Evolutionary conservation across 1,139 yeast genomes (phyloP), one percentile per base, ranked within the genome.

Genomic region (Scheffersomyces titani): DNA sequence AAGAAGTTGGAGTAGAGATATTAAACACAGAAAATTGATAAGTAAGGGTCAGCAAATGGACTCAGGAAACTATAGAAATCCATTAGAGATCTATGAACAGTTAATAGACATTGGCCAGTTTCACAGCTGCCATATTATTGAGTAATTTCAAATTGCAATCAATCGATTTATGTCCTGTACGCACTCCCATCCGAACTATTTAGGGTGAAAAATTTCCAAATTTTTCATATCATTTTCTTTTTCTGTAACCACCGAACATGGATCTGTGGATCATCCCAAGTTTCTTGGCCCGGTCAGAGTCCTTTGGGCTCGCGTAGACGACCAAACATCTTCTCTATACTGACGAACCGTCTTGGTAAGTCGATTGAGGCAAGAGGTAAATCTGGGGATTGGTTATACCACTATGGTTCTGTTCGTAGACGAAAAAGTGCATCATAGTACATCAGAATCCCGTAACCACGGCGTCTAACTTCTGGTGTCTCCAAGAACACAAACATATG

Each of bases 401-500:
- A 48, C 20, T 20, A 19, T 13, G 49, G n/a, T 46, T 46, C 20
- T 19, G 49, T 46, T 46, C 49, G 49, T 46, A 46, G 24, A 46
- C 59, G 57, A 59, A 66, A 57, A 49, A 60, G 83, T 79, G 82
- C 78, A 76, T 77, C 83, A 79, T 79, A 78, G 83, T 79, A 77
- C 83, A 77, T 78, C 82, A 72, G 70, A 73, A 69, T 70, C 22
- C 49, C 49, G 49, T 46, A 46, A 11, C 13, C 22, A 22, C 61
- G 61, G 57, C 51, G 57, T 57, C 65, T 55, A 73, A 76, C 66
- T 67, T 61, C 75, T 75, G 82, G 83, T 76, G 83, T 79, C 83
- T 79, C 83, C 83, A 78, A 76, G 80, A 74, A 72, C 82, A 79
- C 83, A 69, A 61, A 79, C 83, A 79, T 69, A 55, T 52, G 54